phyloP scores from a whole-genome alignment of 2,329 filamentous ascomycete genomes.

The Pseudodiploospora longispora region DNA sequence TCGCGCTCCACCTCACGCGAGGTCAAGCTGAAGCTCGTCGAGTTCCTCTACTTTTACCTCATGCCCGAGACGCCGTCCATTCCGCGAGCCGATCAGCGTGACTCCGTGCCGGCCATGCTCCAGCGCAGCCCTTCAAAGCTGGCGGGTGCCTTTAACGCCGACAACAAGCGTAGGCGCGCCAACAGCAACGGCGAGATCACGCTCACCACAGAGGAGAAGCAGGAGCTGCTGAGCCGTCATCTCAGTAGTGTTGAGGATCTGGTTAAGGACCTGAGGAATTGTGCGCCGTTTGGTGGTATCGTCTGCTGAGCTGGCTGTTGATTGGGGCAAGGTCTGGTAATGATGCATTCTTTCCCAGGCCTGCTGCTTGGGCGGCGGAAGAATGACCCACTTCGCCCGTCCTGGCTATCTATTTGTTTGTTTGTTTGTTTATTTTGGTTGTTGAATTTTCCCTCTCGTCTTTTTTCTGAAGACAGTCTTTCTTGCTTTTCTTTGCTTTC shows the following conservation, averaged over 20 bases:
- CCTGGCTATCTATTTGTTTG: no score
- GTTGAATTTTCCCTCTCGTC: neutral
- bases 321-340: neutral
- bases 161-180: slow-evolving; percentile 24
- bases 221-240: slow-evolving; percentile 66
- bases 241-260: slow-evolving; percentile 77
- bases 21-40: slow-evolving; percentile 91
- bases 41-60: slow-evolving; percentile 97
- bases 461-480: neutral
- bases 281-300: slow-evolving; percentile 62
- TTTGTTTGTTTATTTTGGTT: neutral
- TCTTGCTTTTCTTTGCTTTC: no score
- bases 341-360: no score
- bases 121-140: slow-evolving; percentile 64
- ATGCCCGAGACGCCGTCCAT: slow-evolving; percentile 75
- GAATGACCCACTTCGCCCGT: no score
- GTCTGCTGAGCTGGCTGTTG: slow-evolving; percentile 29
- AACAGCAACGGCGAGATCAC: slow-evolving; percentile 34
- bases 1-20: slow-evolving; percentile 75
- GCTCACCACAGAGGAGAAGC: slow-evolving; percentile 74
- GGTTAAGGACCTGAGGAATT: slow-evolving; percentile 74
- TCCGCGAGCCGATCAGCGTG: slow-evolving; percentile 38
- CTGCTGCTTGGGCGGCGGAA: no score
- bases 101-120: slow-evolving; percentile 43
- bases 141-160: slow-evolving; percentile 43